Percentiles rank a stretch among this genome's conserved stretches.
These are phyloP conservation scores for Globisporangium ultimum DNA, from an alignment of 352 stramenopile genomes.

Conservation along the genomic window DNA sequence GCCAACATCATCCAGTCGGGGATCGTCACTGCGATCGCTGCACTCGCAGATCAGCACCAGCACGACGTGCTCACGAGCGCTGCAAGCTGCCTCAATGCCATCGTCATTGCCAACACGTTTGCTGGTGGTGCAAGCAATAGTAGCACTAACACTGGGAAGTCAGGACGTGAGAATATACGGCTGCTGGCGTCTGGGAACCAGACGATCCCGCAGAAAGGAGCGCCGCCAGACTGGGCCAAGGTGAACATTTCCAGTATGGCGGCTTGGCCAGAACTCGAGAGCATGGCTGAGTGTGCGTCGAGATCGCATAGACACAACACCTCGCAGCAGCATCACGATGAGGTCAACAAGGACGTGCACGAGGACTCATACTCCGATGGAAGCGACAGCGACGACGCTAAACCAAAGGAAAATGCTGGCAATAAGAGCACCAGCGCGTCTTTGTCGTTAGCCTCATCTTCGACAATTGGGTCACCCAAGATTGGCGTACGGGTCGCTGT, in stretches of 20 bases:
- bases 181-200: slow-evolving; percentile 20
- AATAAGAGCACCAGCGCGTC: slow-evolving; percentile 3
- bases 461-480: slow-evolving; percentile 7
- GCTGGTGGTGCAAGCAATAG: slow-evolving; percentile 5
- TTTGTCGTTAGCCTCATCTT: not conserved
- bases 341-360: slow-evolving; percentile 17
- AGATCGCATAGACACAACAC: not conserved
- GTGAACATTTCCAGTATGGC: slow-evolving; percentile 47
- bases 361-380: slow-evolving; percentile 40
- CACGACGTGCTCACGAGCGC: slow-evolving; percentile 44
- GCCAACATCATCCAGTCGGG: slow-evolving; percentile 68
- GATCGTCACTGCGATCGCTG: slow-evolving; percentile 57
- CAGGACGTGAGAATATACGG: slow-evolving; percentile 9
- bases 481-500: slow-evolving; percentile 13
- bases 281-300: slow-evolving; percentile 3
- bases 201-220: slow-evolving; percentile 43
- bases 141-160: slow-evolving; percentile 16
- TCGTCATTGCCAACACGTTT: slow-evolving; percentile 2
- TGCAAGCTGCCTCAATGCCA: slow-evolving; percentile 20
- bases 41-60: slow-evolving; percentile 58
- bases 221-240: slow-evolving; percentile 51
- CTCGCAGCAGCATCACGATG: slow-evolving; percentile 1
- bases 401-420: slow-evolving; percentile 5
- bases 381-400: slow-evolving; percentile 34
- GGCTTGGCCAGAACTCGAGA: slow-evolving; percentile 48